Percentiles rank a stretch among this genome's conserved stretches.
Evolutionary conservation across 352 stramenopile genomes (phyloP).

Genomic region (Phytopythium vexans): DNA sequence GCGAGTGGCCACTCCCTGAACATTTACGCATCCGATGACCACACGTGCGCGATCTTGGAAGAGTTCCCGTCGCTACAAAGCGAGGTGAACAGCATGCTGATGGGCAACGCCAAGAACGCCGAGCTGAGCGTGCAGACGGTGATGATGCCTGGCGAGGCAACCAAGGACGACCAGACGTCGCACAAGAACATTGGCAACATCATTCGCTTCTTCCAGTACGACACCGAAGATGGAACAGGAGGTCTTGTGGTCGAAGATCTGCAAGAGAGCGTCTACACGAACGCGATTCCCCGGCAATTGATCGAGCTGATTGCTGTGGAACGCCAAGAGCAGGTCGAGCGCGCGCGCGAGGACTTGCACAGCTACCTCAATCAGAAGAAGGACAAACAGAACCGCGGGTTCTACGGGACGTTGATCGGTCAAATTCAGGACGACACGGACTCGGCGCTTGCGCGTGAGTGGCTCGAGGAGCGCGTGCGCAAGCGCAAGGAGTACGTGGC

Average conservation of each 20-base stretch:
- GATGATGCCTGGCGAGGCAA: constrained; percentile 80
- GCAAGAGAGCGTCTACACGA: constrained; percentile 73
- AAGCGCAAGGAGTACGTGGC: constrained; percentile 83
- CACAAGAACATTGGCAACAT: constrained; percentile 90
- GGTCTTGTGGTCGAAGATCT: constrained; percentile 84
- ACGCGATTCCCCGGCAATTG: constrained; percentile 78
- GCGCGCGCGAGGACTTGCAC: constrained; percentile 74
- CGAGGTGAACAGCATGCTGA: constrained; percentile 67
- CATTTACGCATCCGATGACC: constrained; percentile 72
- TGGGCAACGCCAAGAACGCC: constrained; percentile 70
- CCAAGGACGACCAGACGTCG: constrained; percentile 63
- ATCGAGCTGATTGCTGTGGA: constrained; percentile 79
- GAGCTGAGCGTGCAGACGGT: constrained; percentile 85
- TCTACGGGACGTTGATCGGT: constrained; percentile 85
- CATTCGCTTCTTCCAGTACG: constrained; percentile 87
- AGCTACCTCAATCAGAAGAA: constrained; percentile 86
- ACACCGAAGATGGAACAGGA: constrained; percentile 74
- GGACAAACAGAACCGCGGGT: constrained; percentile 74
- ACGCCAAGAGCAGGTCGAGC: constrained; percentile 75
- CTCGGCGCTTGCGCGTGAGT: constrained; percentile 65
- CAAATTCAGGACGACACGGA: constrained; percentile 87
- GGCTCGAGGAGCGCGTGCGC: constrained; percentile 75
- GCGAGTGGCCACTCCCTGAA: constrained; percentile 76
- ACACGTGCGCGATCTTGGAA: constrained; percentile 72
- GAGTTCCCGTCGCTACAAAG: constrained; percentile 60